Percentiles rank a stretch among this genome's conserved stretches.
These are phyloP conservation scores for Selenicereus undatus DNA, from an alignment of 148 eudicot genomes.

Conservation along the genomic window DNA sequence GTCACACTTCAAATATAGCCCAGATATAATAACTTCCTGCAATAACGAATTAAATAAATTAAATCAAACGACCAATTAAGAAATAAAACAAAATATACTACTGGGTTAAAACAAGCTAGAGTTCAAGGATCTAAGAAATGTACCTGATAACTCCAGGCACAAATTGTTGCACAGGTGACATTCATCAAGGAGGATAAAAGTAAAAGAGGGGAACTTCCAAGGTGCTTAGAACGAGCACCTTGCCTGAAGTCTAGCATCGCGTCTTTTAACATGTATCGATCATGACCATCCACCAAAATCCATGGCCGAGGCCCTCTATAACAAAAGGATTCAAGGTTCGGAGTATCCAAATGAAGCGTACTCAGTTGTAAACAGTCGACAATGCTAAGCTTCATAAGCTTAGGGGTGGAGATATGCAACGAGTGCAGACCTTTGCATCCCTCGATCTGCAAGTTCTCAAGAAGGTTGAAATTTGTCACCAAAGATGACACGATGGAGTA, in stretches of 20 bases:
- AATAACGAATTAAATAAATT: background rate
- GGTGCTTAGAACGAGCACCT: constrained; percentile 7
- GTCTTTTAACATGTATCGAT: constrained; percentile 4
- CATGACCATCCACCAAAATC: constrained; percentile 10
- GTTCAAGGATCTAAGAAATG: background rate
- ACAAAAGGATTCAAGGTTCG: constrained; percentile 9
- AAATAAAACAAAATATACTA: background rate
- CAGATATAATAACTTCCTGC: background rate
- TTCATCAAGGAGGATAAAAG: background rate
- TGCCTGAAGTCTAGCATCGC: constrained; percentile 24
- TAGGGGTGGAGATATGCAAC: background rate
- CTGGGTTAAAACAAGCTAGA: background rate
- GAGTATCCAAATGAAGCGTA: constrained; percentile 5
- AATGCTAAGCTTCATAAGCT: background rate
- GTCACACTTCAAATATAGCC: background rate
- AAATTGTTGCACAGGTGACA: background rate
- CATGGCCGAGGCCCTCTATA: constrained; percentile 15
- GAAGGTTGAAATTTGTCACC: constrained; percentile 8
- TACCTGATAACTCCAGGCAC: background rate
- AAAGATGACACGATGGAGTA: constrained; percentile 16
- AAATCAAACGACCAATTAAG: background rate
- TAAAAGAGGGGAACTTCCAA: background rate
- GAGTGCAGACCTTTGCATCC: background rate
- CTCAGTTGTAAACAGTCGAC: background rate
- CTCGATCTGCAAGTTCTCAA: background rate